Evolutionary conservation across 2,329 filamentous ascomycete species (phyloP).

Genomic region (Camillea tinctor): DNA sequence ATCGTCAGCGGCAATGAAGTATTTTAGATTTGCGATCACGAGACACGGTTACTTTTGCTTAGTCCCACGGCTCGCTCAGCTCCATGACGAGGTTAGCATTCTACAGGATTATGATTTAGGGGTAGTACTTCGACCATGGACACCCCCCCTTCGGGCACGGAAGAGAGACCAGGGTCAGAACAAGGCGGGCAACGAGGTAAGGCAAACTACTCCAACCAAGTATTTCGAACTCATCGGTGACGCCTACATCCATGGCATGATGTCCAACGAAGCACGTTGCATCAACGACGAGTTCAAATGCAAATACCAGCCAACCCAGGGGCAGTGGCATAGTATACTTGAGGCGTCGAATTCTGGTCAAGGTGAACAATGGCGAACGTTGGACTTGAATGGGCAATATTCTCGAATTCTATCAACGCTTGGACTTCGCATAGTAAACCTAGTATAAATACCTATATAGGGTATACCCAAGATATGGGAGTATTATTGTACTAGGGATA

Average conservation of each 20-base stretch:
- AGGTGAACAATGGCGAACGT: slow-evolving; percentile 20
- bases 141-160: not conserved
- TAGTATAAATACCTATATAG: slow-evolving; percentile 15
- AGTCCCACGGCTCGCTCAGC: slow-evolving; percentile 12
- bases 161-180: not conserved
- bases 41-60: slow-evolving; percentile 24
- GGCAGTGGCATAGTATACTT: slow-evolving; percentile 12
- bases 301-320: slow-evolving; percentile 15
- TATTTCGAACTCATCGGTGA: slow-evolving; percentile 25
- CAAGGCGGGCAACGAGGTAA: not conserved
- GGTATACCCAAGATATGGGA: no score
- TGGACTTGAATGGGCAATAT: slow-evolving; percentile 17
- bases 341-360: slow-evolving; percentile 12
- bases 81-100: slow-evolving; percentile 18
- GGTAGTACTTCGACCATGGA: slow-evolving; percentile 12
- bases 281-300: slow-evolving; percentile 24
- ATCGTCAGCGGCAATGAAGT: slow-evolving; percentile 9
- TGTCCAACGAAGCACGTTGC: slow-evolving; percentile 23
- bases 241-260: slow-evolving; percentile 25
- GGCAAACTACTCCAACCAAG: not conserved
- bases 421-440: slow-evolving; percentile 14
- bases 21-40: slow-evolving; percentile 23
- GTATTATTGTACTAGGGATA: no score
- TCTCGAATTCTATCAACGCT: slow-evolving; percentile 21
- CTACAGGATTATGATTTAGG: slow-evolving; percentile 16